A percentile compares a stretch with the other conserved stretches of the same genome.
phyloP scores from a whole-genome alignment of 2,329 filamentous ascomycete genomes.

The Elsinoe perseae region DNA sequence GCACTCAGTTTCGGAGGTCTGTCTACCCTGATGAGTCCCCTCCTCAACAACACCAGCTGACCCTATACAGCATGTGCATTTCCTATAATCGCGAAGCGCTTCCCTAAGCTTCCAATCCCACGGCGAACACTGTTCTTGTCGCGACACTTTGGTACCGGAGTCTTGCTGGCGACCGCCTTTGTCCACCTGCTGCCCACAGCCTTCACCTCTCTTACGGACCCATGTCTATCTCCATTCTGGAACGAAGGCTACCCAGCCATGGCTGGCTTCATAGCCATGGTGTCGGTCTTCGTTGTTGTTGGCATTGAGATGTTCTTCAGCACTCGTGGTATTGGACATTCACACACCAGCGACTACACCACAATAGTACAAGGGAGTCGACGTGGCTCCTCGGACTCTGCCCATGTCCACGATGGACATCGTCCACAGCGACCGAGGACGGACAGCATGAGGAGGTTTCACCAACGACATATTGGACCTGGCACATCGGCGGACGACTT shows the following conservation, averaged over 20 bases:
- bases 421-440: not conserved
- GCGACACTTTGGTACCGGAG: slow-evolving; percentile 52
- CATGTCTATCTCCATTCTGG: slow-evolving; percentile 69
- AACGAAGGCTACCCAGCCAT: slow-evolving; percentile 70
- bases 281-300: slow-evolving; percentile 73
- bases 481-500: slow-evolving; percentile 1
- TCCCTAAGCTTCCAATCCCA: slow-evolving; percentile 53
- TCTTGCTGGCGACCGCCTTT: slow-evolving; percentile 51
- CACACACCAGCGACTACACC: slow-evolving; percentile 49
- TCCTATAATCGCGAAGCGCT: slow-evolving; percentile 52
- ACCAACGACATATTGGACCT: not conserved
- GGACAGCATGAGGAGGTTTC: slow-evolving; percentile 15
- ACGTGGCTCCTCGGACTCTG: slow-evolving; percentile 16
- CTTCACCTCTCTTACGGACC: slow-evolving; percentile 52
- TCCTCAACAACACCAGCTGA: not conserved
- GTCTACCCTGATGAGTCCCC: slow-evolving; percentile 19
- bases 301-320: slow-evolving; percentile 85
- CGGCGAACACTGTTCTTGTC: slow-evolving; percentile 52
- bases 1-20: slow-evolving; percentile 46
- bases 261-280: slow-evolving; percentile 74
- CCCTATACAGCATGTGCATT: slow-evolving; percentile 48
- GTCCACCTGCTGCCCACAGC: slow-evolving; percentile 56
- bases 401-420: not conserved
- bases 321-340: slow-evolving; percentile 55
- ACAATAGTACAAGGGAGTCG: slow-evolving; percentile 29